phyloP scores from a whole-genome alignment of 1,284 basidiomycete genomes.

The Rhodotorula mucilaginosa region DNA sequence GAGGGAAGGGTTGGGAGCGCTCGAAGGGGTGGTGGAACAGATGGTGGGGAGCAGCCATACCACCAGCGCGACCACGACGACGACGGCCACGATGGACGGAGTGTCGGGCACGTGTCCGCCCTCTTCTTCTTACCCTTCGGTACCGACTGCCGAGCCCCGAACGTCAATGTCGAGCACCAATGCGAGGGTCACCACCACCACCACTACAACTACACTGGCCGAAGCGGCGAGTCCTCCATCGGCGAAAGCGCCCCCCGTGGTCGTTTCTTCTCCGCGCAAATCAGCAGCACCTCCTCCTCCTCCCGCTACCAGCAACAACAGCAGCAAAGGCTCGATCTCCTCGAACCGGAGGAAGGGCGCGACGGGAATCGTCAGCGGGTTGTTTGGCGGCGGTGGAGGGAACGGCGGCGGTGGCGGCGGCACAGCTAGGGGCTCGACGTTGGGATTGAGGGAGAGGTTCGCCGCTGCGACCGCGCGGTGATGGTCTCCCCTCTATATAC shows the following conservation, averaged over 20 bases:
- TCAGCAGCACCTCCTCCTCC: neutral
- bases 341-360: neutral
- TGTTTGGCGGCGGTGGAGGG: neutral
- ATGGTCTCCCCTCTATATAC: neutral
- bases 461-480: neutral
- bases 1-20: slow-evolving; percentile 83
- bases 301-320: neutral
- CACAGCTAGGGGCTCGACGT: neutral
- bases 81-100: neutral
- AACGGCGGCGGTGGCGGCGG: neutral
- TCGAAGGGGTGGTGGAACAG: slow-evolving; percentile 63
- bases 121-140: too few species aligned
- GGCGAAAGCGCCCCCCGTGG: too few species aligned
- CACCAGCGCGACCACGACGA: neutral
- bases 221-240: too few species aligned
- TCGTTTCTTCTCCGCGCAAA: too few species aligned
- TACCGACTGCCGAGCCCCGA: too few species aligned
- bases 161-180: too few species aligned
- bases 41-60: neutral
- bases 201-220: too few species aligned
- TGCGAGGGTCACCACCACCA: too few species aligned
- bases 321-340: neutral
- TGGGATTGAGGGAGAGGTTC: neutral
- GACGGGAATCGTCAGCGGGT: neutral
- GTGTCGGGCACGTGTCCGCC: neutral